phyloP scores from a whole-genome alignment of 2,329 filamentous ascomycete genomes.

The Ophiostoma triangulosporum region DNA sequence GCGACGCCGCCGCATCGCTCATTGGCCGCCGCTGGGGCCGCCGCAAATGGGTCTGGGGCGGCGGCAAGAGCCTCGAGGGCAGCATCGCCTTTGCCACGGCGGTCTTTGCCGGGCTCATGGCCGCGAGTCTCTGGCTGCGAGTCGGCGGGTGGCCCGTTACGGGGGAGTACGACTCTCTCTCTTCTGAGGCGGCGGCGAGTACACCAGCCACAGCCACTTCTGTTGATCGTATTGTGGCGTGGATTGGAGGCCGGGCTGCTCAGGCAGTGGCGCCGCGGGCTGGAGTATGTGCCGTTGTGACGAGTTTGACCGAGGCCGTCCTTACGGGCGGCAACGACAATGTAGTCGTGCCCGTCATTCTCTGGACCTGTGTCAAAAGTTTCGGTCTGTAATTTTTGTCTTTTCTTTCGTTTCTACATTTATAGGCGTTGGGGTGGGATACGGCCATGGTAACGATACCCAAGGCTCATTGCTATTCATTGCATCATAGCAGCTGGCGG shows the following conservation, averaged over 20 bases:
- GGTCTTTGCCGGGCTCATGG: conserved; percentile 60
- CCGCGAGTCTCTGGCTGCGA: conserved; percentile 59
- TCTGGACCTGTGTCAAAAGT: conserved; percentile 86
- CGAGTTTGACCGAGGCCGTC: conserved; percentile 88
- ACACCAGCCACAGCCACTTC: background rate
- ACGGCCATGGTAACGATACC: too few species aligned
- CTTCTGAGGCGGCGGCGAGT: too few species aligned
- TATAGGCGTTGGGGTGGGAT: background rate
- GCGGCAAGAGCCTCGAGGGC: conserved; percentile 90
- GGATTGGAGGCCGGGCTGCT: background rate
- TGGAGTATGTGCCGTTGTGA: conserved; percentile 57
- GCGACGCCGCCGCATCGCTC: conserved; percentile 83
- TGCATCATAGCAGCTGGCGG: too few species aligned
- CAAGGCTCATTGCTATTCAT: too few species aligned
- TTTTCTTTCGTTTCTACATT: background rate
- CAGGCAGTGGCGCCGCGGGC: conserved; percentile 56
- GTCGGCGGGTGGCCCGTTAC: conserved; percentile 68
- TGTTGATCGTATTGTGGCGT: conserved; percentile 13
- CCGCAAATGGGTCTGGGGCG: conserved; percentile 91
- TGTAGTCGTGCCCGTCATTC: conserved; percentile 82
- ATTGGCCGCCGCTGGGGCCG: conserved; percentile 77
- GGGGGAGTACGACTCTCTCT: conserved; percentile 20
- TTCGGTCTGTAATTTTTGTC: conserved; percentile 37
- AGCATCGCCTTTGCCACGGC: conserved; percentile 67
- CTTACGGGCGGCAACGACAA: conserved; percentile 97